A percentile compares a stretch with the other conserved stretches of the same genome.
Conservation (phyloP, 768 basidiomycete genomes). For the Lanmaoa rubissima region DNA sequence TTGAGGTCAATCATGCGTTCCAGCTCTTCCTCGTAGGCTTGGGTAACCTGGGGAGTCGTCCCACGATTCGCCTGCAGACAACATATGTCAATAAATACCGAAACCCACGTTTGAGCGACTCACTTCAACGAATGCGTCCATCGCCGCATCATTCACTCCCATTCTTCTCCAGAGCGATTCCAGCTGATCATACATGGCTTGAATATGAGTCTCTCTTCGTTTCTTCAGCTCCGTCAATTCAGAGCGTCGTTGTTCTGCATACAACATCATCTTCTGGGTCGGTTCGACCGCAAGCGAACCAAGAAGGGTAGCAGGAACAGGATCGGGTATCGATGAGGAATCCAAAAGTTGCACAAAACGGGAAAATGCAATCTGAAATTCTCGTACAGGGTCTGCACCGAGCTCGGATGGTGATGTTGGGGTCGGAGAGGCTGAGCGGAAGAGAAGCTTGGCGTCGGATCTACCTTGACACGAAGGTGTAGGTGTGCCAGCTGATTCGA, state of each 20-base stretch:
- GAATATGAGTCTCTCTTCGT: constrained; percentile 78
- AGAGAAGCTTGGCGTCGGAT: constrained; percentile 35
- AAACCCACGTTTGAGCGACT: neutral
- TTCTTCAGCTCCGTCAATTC: constrained; percentile 73
- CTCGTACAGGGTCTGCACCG: constrained; percentile 21
- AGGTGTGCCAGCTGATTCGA: constrained; percentile 38
- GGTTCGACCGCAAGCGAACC: constrained; percentile 63
- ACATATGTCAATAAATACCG: neutral
- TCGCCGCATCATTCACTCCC: constrained; percentile 73
- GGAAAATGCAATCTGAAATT: constrained; percentile 59
- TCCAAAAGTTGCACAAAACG: constrained; percentile 64
- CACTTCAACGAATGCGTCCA: constrained; percentile 90
- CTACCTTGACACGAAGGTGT: constrained; percentile 46
- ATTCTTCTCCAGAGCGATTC: constrained; percentile 88
- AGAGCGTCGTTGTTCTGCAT: constrained; percentile 57
- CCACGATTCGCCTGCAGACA: constrained; percentile 55
- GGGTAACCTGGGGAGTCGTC: constrained; percentile 71
- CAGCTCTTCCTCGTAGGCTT: constrained; percentile 85
- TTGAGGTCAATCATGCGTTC: constrained; percentile 89
- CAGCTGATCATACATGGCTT: constrained; percentile 90
- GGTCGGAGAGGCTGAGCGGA: constrained; percentile 26
- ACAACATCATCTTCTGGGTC: constrained; percentile 66
- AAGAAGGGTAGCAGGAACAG: constrained; percentile 22
- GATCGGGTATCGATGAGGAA: constrained; percentile 25
- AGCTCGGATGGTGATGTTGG: constrained; percentile 11